Evolutionary conservation across 1,284 basidiomycete species (phyloP), one percentile per base, ranked within the genome.

Genomic region (Marasmius tenuissimus): DNA sequence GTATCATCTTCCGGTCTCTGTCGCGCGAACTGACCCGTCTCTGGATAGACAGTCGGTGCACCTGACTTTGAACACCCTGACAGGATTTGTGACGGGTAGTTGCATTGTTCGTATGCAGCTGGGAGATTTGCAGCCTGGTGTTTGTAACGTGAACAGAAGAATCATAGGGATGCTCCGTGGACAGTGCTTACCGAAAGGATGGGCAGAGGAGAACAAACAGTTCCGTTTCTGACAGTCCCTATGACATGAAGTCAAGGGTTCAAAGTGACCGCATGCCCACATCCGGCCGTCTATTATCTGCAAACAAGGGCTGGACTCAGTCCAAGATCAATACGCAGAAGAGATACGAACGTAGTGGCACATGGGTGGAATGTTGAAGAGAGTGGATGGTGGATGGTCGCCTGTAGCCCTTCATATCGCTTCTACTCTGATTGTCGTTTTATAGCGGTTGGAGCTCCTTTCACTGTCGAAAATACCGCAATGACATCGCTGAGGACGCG

Each of bases 221-320:
- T 85, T 82, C 5, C 76, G 69, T 60, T 77, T 77, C 56, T 85
- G 72, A 68, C 91, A 93, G 71, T 93, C 91, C 69, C 88, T 82
- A 53, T 82, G 74, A 60, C 81, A 82, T 22, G 91, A 91, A 47
- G 86, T 83, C 84, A 93, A 88, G 57, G 86, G 82, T 62, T 85
- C 77, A 73, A 93, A 92, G 73, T 93, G 90, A n/a, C 84, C 81
- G 73, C 91, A 93, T 58, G 85, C 85, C 76, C 91, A 84, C 75
- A 82, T 90, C 66, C 90, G 85, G 63, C 91, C 91, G 71, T 93
- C 91, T 66, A 91, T 86, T 66, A 92, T 81, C 91, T 92, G 68
- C 33, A 61, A 60, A 59, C 37, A 48, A 27, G 27, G 42, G 34
- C 16, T n/a, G 18, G 16, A 39, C 45, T 20, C 22, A 52, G 66